These are phyloP conservation scores for Pseudonitzschia pungens DNA, from an alignment of 108 stramenopile genomes.

Conservation along the genomic window DNA sequence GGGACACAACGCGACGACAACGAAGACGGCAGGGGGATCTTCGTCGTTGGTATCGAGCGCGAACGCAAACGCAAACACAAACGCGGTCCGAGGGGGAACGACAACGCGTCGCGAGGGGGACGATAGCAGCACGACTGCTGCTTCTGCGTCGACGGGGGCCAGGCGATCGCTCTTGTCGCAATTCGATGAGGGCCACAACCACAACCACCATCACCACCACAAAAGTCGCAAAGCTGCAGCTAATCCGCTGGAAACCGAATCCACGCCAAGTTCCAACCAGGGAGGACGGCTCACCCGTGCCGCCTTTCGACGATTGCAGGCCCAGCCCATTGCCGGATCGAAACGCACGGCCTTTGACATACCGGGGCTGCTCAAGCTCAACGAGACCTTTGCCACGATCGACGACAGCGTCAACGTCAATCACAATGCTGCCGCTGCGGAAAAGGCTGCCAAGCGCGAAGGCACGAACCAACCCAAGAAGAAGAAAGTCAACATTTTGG, in stretches of 20 bases:
- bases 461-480: not conserved
- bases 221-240: not conserved
- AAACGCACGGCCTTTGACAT: conserved; percentile 72
- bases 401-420: conserved; percentile 57
- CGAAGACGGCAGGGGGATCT: not conserved
- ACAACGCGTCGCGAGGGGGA: not conserved
- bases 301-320: conserved; percentile 60
- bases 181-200: not conserved
- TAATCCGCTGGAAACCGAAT: not conserved
- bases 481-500: conserved; percentile 37
- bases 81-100: not conserved
- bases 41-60: not conserved
- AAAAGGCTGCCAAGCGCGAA: not conserved
- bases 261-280: not conserved
- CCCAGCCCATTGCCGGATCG: conserved; percentile 24
- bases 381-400: conserved; percentile 72
- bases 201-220: conserved; percentile 11
- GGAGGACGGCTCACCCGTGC: conserved; percentile 69
- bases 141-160: not conserved
- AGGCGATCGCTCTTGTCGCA: conserved; percentile 6
- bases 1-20: conserved; percentile 1
- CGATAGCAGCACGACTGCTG: not conserved
- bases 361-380: conserved; percentile 58
- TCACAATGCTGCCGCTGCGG: conserved; percentile 15
- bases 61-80: not conserved